Evolutionary conservation across 305 asterid species (phyloP).

Genomic region (Fraxinus baroniana): DNA sequence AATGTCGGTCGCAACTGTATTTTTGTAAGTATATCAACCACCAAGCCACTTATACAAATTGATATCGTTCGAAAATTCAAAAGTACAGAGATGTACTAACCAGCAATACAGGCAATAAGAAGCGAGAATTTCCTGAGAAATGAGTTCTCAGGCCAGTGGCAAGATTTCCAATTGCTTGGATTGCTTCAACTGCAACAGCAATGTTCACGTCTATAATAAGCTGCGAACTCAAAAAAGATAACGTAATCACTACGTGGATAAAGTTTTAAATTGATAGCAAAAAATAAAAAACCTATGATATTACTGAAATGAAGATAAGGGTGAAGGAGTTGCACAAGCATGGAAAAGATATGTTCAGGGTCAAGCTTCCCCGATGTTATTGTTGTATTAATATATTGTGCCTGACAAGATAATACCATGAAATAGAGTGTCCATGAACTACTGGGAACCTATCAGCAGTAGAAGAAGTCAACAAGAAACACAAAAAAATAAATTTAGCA

Average conservation of each 20-base stretch:
- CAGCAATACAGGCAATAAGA: slow-evolving; percentile 80
- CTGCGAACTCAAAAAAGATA: slow-evolving; percentile 49
- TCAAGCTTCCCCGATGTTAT: neutral
- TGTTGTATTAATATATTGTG: neutral
- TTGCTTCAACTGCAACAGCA: slow-evolving; percentile 98
- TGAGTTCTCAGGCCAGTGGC: slow-evolving; percentile 89
- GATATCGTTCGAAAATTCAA: neutral
- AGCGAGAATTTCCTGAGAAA: slow-evolving; percentile 84
- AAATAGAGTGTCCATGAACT: neutral
- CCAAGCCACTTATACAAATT: no score
- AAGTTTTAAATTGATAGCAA: neutral
- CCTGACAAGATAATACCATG: neutral
- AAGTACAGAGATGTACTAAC: slow-evolving; percentile 40
- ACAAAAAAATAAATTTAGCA: neutral
- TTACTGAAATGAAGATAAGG: slow-evolving; percentile 13
- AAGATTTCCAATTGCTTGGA: slow-evolving; percentile 96
- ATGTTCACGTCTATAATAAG: slow-evolving; percentile 94
- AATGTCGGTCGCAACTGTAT: no score
- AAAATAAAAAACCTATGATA: neutral
- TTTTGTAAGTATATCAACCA: no score
- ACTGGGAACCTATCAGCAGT: neutral
- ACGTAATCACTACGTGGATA: slow-evolving; percentile 7
- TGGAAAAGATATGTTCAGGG: neutral
- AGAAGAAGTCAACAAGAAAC: slow-evolving; percentile 3
- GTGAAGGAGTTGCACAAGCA: slow-evolving; percentile 12